phyloP scores from a whole-genome alignment of 2,329 filamentous ascomycete species.

The Diaporthe helianthi region DNA sequence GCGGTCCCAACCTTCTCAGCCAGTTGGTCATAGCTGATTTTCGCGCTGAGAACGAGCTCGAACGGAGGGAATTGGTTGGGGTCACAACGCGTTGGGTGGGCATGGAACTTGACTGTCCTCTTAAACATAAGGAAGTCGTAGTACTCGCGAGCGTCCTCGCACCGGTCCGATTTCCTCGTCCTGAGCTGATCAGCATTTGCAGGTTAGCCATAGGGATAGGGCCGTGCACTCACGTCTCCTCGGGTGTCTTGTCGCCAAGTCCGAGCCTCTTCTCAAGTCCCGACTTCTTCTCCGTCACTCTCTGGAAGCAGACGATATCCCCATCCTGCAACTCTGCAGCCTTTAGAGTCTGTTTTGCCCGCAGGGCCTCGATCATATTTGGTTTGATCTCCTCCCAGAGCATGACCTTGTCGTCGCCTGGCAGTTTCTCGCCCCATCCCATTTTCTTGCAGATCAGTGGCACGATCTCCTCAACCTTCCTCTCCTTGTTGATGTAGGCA shows the following conservation, averaged over 20 bases:
- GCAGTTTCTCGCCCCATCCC: constrained; percentile 81
- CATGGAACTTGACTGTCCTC: constrained; percentile 78
- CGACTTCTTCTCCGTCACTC: constrained; percentile 58
- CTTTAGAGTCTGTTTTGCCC: constrained; percentile 86
- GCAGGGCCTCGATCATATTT: constrained; percentile 94
- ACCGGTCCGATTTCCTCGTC: constrained; percentile 55
- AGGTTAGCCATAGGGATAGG: constrained; percentile 9
- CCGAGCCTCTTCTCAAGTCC: constrained; percentile 49
- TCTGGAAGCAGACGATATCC: constrained; percentile 95
- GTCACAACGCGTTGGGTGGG: constrained; percentile 66
- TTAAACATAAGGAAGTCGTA: constrained; percentile 94
- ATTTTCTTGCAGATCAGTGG: constrained; percentile 81
- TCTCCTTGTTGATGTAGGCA: constrained; percentile 85
- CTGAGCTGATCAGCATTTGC: constrained; percentile 36
- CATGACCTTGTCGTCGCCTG: constrained; percentile 65
- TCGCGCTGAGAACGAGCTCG: constrained; percentile 79
- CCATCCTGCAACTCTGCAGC: constrained; percentile 96
- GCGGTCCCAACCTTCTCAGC: constrained; percentile 82
- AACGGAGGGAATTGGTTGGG: constrained; percentile 70
- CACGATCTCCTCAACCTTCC: constrained; percentile 85
- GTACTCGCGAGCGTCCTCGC: constrained; percentile 80
- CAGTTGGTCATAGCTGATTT: constrained; percentile 88
- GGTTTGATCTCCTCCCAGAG: constrained; percentile 98
- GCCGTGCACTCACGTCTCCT: constrained; percentile 42
- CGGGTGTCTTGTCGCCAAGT: constrained; percentile 46